Conservation (phyloP, 192 early-diverging fungal genomes). For the Cetraspora pellucida region DNA sequence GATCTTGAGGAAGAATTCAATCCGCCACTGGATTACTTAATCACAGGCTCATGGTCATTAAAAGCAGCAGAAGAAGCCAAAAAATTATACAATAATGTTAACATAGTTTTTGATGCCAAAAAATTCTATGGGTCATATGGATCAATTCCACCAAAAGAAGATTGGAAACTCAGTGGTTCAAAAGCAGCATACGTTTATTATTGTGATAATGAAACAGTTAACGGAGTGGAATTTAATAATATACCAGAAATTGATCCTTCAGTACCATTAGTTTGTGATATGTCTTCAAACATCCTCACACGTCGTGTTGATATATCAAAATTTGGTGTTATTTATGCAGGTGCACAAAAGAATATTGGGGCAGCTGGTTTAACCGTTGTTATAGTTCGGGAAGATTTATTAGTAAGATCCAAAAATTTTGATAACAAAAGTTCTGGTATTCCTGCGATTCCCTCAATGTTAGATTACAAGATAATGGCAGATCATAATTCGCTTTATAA, state of each 20-base stretch:
- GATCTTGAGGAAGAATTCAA: slow-evolving; percentile 36
- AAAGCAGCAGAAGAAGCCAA: slow-evolving; percentile 85
- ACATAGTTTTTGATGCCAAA: slow-evolving; percentile 79
- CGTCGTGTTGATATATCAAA: slow-evolving; percentile 78
- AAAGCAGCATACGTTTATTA: slow-evolving; percentile 91
- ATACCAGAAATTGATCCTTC: slow-evolving; percentile 56
- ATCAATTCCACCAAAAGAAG: slow-evolving; percentile 56
- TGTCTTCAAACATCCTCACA: slow-evolving; percentile 84
- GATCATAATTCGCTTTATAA: slow-evolving; percentile 90
- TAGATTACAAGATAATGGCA: slow-evolving; percentile 85
- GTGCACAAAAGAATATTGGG: slow-evolving; percentile 97
- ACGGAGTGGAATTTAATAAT: slow-evolving; percentile 84
- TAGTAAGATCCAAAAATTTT: slow-evolving; percentile 64
- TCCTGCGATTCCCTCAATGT: slow-evolving; percentile 69
- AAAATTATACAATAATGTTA: slow-evolving; percentile 76
- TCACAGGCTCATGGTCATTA: slow-evolving; percentile 90
- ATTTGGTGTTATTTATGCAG: slow-evolving; percentile 89
- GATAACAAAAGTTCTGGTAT: slow-evolving; percentile 37
- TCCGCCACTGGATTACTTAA: slow-evolving; percentile 82
- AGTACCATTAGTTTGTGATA: slow-evolving; percentile 89
- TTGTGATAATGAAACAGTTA: slow-evolving; percentile 98
- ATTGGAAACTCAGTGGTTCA: slow-evolving; percentile 70
- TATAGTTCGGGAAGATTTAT: slow-evolving; percentile 88
- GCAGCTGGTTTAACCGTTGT: slow-evolving; percentile 92
- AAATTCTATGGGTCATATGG: slow-evolving; percentile 52